Conservation (phyloP, 768 basidiomycete genomes). For the Hydnomerulius pinastri region DNA sequence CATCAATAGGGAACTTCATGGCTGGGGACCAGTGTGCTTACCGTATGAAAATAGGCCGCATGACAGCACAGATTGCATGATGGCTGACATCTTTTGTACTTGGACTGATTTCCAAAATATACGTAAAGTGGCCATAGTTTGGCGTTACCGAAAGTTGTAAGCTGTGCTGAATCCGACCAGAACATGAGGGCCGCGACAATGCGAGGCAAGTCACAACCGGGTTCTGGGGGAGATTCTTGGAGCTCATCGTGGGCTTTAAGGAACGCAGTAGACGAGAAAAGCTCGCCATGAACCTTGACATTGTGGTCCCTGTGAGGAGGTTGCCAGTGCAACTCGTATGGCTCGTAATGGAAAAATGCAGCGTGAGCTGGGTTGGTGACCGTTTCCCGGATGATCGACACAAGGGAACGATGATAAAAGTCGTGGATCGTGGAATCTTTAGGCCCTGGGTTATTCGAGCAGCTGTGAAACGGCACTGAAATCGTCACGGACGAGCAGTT, state of each 20-base stretch:
- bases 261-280: conserved; percentile 19
- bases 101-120: conserved; percentile 23
- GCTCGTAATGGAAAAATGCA: conserved; percentile 19
- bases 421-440: neutral
- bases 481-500: no score
- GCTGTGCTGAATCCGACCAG: conserved; percentile 35
- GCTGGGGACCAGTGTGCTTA: no score
- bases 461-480: conserved; percentile 9
- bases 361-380: conserved; percentile 5
- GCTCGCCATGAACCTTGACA: conserved; percentile 16
- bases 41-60: no score
- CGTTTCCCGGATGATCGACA: conserved; percentile 17
- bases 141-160: conserved; percentile 31
- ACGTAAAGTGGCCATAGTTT: conserved; percentile 28
- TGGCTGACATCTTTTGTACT: no score
- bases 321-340: conserved; percentile 19
- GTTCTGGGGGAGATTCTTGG: conserved; percentile 15
- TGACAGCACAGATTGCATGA: no score
- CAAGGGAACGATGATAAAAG: conserved; percentile 13
- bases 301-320: neutral
- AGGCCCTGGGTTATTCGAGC: conserved; percentile 1
- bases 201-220: conserved; percentile 13
- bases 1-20: no score
- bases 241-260: conserved; percentile 18
- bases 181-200: conserved; percentile 27